These are phyloP conservation scores for Colletotrichum ledebouriae DNA, from an alignment of 2,329 filamentous ascomycete species.

Conservation along the genomic window DNA sequence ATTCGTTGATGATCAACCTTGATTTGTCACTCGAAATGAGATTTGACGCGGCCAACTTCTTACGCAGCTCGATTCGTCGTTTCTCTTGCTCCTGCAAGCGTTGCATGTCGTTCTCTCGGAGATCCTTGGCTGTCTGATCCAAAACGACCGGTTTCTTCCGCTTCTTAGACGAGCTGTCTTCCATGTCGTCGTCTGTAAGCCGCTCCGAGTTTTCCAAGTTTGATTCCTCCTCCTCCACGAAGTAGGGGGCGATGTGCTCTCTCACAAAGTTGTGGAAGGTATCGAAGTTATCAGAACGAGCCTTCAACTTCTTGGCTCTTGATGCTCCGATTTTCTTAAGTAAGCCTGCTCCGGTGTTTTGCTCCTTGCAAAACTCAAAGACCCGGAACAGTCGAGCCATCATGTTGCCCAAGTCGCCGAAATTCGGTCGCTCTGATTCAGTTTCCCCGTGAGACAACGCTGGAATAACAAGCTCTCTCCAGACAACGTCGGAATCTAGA, in stretches of 20 bases:
- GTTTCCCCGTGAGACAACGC: constrained; percentile 30
- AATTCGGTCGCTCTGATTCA: too few relatives aligned
- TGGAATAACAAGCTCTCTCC: constrained; percentile 47
- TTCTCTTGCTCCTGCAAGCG: constrained; percentile 67
- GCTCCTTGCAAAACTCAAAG: constrained; percentile 18
- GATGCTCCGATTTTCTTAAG: constrained; percentile 43
- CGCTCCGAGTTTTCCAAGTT: constrained; percentile 19
- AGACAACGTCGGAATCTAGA: constrained; percentile 44
- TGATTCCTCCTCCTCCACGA: constrained; percentile 15
- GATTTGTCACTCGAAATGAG: constrained; percentile 59
- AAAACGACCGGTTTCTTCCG: constrained; percentile 61
- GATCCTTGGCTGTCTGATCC: constrained; percentile 64
- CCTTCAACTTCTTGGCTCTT: constrained; percentile 42
- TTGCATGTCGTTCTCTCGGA: constrained; percentile 68
- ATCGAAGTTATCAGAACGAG: constrained; percentile 46
- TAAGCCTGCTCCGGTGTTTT: background rate
- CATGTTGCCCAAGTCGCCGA: constrained; percentile 8
- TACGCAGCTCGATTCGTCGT: constrained; percentile 63
- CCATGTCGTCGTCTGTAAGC: constrained; percentile 35
- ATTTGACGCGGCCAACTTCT: constrained; percentile 59
- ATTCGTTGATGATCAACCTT: constrained; percentile 75
- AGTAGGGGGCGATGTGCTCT: constrained; percentile 32
- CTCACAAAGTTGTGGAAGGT: constrained; percentile 49
- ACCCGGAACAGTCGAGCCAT: constrained; percentile 38
- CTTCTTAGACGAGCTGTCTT: constrained; percentile 56